phyloP scores from a whole-genome alignment of 306 rosid species.

The Ochetophila trinervis region DNA sequence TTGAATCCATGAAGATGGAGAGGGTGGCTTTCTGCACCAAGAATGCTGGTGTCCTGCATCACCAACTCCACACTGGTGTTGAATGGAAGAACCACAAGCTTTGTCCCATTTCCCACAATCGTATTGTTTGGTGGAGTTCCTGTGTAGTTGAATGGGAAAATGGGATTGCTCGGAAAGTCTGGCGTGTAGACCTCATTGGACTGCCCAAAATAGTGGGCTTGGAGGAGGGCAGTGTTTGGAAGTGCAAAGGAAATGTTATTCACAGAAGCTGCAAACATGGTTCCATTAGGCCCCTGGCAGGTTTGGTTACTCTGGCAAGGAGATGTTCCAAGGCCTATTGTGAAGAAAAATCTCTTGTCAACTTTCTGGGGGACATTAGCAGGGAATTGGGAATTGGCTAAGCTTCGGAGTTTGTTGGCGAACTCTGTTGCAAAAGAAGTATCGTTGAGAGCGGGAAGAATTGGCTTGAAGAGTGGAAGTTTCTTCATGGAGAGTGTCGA shows the following conservation, averaged over 20 bases:
- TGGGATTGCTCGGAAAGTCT: slow-evolving; percentile 6
- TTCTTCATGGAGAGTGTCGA: slow-evolving; percentile 2
- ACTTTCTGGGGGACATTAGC: slow-evolving; percentile 8
- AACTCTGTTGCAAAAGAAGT: slow-evolving; percentile 15
- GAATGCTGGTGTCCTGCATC: slow-evolving; percentile 22
- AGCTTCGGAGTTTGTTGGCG: slow-evolving; percentile 13
- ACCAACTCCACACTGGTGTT: slow-evolving; percentile 19
- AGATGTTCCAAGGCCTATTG: slow-evolving; percentile 13
- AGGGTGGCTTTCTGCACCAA: slow-evolving; percentile 20
- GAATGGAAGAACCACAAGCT: slow-evolving; percentile 6
- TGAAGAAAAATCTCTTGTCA: slow-evolving; percentile 20
- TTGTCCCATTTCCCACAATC: slow-evolving; percentile 12
- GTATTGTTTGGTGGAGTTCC: slow-evolving; percentile 16
- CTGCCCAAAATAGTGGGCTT: slow-evolving; percentile 16
- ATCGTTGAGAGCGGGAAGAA: slow-evolving; percentile 12
- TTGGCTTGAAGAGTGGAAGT: slow-evolving; percentile 9
- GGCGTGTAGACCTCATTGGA: slow-evolving; percentile 1
- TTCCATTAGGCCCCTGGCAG: slow-evolving; percentile 16
- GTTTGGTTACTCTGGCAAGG: slow-evolving; percentile 15
- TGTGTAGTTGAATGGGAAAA: slow-evolving; percentile 1
- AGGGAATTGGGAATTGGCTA: slow-evolving; percentile 14
- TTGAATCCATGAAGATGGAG: slow-evolving; percentile 21
- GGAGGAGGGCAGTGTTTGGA: slow-evolving; percentile 11
- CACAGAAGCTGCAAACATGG: slow-evolving; percentile 13
- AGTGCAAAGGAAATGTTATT: slow-evolving; percentile 15